These are phyloP conservation scores for Candida nitratophila DNA, from an alignment of 805 yeast species.

Conservation along the genomic window DNA sequence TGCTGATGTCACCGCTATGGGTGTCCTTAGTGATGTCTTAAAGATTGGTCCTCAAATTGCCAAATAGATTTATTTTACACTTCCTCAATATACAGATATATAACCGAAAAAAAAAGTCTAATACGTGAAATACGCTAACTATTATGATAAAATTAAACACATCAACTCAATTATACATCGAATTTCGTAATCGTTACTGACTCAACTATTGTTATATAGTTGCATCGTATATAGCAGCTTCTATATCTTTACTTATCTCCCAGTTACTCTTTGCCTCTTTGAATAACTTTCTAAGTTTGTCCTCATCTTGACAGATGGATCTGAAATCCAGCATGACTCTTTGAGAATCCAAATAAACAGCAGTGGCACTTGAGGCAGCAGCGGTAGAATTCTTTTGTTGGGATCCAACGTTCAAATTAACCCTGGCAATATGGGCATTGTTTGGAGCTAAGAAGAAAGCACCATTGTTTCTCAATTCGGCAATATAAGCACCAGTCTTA, in stretches of 20 bases:
- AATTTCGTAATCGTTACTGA: too few relatives aligned
- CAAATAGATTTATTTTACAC: constrained; percentile 21
- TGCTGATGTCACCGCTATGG: constrained; percentile 61
- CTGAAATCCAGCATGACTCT: constrained; percentile 65
- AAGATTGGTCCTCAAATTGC: constrained; percentile 86
- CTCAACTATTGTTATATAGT: neutral
- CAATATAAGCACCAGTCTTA: constrained; percentile 80
- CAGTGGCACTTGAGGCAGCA: constrained; percentile 1
- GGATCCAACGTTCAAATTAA: constrained; percentile 38
- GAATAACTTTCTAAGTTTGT: constrained; percentile 44
- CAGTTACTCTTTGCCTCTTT: constrained; percentile 49
- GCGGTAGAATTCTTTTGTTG: constrained; percentile 16
- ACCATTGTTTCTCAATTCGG: constrained; percentile 76
- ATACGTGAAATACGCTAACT: too few relatives aligned
- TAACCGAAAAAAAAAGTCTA: too few relatives aligned
- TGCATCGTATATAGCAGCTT: constrained; percentile 16
- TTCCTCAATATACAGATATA: too few relatives aligned
- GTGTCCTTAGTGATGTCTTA: constrained; percentile 89
- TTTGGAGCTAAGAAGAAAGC: constrained; percentile 81
- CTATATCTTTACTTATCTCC: constrained; percentile 28
- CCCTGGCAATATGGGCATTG: constrained; percentile 71
- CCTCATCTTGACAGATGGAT: constrained; percentile 48
- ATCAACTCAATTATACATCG: too few relatives aligned
- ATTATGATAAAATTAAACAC: too few relatives aligned
- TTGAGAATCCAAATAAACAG: constrained; percentile 55